A percentile compares a stretch with the other conserved stretches of the same genome.
Evolutionary conservation across 495 filamentous ascomycete genomes (phyloP).

Genomic region (Lindgomyces ingoldianus): DNA sequence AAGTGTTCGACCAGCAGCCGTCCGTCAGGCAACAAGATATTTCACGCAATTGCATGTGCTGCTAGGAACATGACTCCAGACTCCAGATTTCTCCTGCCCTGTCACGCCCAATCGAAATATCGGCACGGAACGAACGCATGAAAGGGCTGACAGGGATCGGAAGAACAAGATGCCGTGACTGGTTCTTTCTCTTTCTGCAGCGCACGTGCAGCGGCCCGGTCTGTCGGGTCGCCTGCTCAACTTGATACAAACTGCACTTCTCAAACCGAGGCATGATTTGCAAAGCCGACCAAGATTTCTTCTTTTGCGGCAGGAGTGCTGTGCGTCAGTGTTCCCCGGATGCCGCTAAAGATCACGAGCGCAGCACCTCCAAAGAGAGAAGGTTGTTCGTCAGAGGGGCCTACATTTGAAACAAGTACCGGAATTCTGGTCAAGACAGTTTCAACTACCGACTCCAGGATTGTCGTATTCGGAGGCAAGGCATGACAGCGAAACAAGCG

Average conservation of each 20-base stretch:
- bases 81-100: not conserved
- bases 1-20: no score
- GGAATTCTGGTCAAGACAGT: not conserved
- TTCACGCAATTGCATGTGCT: no score
- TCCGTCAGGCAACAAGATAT: no score
- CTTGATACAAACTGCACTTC: not conserved
- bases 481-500: no score
- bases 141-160: slow-evolving; percentile 21
- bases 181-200: no score
- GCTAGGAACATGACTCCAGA: not conserved
- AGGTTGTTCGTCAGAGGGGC: not conserved
- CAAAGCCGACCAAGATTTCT: not conserved
- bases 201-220: slow-evolving; percentile 7
- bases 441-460: not conserved
- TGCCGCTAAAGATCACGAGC: slow-evolving; percentile 8
- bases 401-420: not conserved
- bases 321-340: slow-evolving; percentile 1
- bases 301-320: not conserved
- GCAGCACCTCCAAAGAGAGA: no score
- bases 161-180: slow-evolving; percentile 23
- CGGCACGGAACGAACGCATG: slow-evolving; percentile 4
- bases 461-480: not conserved
- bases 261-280: slow-evolving; percentile 17
- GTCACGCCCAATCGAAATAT: no score
- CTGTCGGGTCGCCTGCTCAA: slow-evolving; percentile 1